phyloP scores from a whole-genome alignment of 2,329 filamentous ascomycete species.

The Calonectria pauciramosa region DNA sequence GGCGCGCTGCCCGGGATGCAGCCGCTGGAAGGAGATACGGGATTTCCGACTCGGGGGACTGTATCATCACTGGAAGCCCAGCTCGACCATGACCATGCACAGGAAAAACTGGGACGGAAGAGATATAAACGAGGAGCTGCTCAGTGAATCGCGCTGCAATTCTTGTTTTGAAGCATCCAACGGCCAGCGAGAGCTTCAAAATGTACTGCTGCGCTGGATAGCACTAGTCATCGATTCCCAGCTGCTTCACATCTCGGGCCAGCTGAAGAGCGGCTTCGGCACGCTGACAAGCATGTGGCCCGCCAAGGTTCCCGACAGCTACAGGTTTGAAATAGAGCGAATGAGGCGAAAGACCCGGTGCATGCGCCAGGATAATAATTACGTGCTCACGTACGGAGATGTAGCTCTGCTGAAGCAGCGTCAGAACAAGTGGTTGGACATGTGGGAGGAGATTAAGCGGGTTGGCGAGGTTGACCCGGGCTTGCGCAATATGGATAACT shows the following conservation, averaged over 20 bases:
- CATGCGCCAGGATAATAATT: background rate
- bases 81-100: accelerated
- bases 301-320: background rate
- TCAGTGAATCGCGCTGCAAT: constrained; percentile 19
- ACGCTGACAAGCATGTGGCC: background rate
- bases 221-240: background rate
- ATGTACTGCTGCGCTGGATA: constrained; percentile 1
- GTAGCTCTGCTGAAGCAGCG: constrained; percentile 7
- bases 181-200: background rate
- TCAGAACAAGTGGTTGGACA: constrained; percentile 1
- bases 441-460: constrained; percentile 5
- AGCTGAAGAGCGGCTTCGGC: background rate
- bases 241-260: background rate
- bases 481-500: background rate
- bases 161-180: constrained; percentile 14
- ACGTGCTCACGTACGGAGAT: background rate
- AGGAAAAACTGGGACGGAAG: background rate
- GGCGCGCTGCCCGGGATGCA: constrained; percentile 28
- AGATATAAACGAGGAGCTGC: background rate
- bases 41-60: constrained; percentile 18
- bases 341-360: background rate
- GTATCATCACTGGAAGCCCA: background rate
- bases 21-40: constrained; percentile 35
- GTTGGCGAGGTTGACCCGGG: background rate
- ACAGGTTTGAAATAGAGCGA: background rate